These are phyloP conservation scores for Mycena galericulata DNA, from an alignment of 768 basidiomycete species.

Conservation along the genomic window DNA sequence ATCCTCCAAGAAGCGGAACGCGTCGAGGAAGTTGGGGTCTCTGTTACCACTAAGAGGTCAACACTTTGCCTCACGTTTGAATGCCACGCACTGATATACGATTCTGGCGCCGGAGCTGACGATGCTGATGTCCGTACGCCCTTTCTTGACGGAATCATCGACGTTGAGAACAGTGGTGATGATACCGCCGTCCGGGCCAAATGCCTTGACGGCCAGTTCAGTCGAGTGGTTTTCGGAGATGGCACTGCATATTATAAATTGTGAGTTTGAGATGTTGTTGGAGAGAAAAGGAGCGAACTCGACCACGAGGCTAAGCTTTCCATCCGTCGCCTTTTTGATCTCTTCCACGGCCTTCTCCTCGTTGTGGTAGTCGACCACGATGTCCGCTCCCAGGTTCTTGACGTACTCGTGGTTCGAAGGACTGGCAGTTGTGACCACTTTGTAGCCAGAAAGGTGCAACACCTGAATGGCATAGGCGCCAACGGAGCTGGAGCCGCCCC, in stretches of 20 bases:
- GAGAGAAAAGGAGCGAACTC: conserved; percentile 23
- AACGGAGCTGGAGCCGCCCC: conserved; percentile 22
- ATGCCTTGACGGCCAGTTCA: conserved; percentile 23
- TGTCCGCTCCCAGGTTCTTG: conserved; percentile 21
- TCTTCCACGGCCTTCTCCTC: conserved; percentile 24
- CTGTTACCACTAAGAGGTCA: conserved; percentile 23
- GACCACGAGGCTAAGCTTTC: conserved; percentile 25
- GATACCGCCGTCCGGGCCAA: conserved; percentile 24
- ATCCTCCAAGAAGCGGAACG: conserved; percentile 24
- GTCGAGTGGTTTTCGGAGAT: conserved; percentile 25
- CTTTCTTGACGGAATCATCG: conserved; percentile 23
- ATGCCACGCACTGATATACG: conserved; percentile 18
- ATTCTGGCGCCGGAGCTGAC: conserved; percentile 25
- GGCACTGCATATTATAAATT: conserved; percentile 15
- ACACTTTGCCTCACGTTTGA: conserved; percentile 22
- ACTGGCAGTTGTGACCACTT: conserved; percentile 25
- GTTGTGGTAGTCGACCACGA: conserved; percentile 22
- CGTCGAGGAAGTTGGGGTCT: conserved; percentile 19
- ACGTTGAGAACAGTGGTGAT: conserved; percentile 23
- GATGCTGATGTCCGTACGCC: conserved; percentile 23
- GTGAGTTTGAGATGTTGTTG: conserved; percentile 16
- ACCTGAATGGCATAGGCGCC: conserved; percentile 22
- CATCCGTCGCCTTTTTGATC: conserved; percentile 24
- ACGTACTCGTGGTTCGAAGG: conserved; percentile 24
- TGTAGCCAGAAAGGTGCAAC: conserved; percentile 20